phyloP scores from a whole-genome alignment of 2,329 filamentous ascomycete genomes.

The Lithohypha guttulata region DNA sequence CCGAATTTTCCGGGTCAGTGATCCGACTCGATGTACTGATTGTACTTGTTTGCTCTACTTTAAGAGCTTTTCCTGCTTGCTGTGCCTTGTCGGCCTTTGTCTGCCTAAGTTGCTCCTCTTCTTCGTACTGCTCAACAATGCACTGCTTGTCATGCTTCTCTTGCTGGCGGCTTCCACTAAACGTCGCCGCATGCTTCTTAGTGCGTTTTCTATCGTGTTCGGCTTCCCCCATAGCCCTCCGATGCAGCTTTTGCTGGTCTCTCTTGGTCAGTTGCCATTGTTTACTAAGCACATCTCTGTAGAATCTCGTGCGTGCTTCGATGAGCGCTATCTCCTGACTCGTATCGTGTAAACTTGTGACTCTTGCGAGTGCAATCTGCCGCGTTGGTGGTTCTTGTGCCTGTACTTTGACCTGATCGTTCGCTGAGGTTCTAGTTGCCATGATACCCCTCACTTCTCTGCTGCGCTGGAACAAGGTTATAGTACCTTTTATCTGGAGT shows the following conservation, averaged over 20 bases:
- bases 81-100: slow-evolving; percentile 25
- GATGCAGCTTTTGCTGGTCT: slow-evolving; percentile 34
- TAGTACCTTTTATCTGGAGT: slow-evolving; percentile 47
- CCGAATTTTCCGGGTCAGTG: too few species aligned
- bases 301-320: slow-evolving; percentile 40
- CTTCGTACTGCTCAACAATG: slow-evolving; percentile 25
- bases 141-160: slow-evolving; percentile 30
- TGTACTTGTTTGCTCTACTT: too few species aligned
- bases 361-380: slow-evolving; percentile 29
- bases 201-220: slow-evolving; percentile 29
- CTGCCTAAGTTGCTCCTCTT: slow-evolving; percentile 33
- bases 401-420: not conserved
- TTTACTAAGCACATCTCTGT: slow-evolving; percentile 38
- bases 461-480: slow-evolving; percentile 38
- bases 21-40: too few species aligned
- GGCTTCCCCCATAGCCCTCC: slow-evolving; percentile 32
- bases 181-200: slow-evolving; percentile 22
- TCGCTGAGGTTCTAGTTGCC: not conserved
- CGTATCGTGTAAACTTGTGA: slow-evolving; percentile 40
- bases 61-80: slow-evolving; percentile 21
- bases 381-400: not conserved
- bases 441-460: too few species aligned
- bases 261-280: slow-evolving; percentile 43
- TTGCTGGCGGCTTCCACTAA: slow-evolving; percentile 26
- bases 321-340: slow-evolving; percentile 45